Base-by-base conservation (phyloP, 371 early-diverging fungal species). In the Apophysomyces sp. region DNA sequence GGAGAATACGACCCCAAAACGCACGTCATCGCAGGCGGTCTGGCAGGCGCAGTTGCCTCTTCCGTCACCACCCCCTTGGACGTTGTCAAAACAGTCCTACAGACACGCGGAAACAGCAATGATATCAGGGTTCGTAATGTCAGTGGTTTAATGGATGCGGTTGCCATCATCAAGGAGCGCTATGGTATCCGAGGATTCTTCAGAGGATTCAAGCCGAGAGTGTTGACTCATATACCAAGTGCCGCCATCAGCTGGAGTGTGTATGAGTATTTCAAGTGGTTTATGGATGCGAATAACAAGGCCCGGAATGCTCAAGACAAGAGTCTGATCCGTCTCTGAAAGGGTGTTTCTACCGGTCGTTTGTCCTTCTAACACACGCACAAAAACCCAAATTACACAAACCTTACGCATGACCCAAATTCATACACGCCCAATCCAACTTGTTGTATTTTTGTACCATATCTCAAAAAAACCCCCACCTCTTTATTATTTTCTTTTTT, bases 211-310 rank as follows among this genome's bases (percentile, higher is more conserved):
- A 74, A 77, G 57, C 94, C 98, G 3, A 82, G 97, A 40, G 83
- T 96, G 7, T 69, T 96, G 52, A 86, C 91, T 13, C 90, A 94
- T 70, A 88, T 95, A 85, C 98, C 98, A 3, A 89, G 93, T 41
- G 93, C 97, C 1, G 97, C 97, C 18, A 91, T 97, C 37, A 90
- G 92, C 73, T 98, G 98, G 98, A 87, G 91, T 53, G 92, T 94
- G 0, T 93, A 93, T 63, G 93, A 93, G 68, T 93, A 91, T 62
- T 89, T 92, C 61, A 93, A 93, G 71, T 92, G 92, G 91, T 65
- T 65, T 29, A 62, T 85, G 15, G 63, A 68, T 39, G 57, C 49
- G 24, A 37, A 57, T 28, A 57, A 21, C 56, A 56, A 56, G 37
- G 36, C 57, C 58, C 53, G 41, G 39, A 57, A 16, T 28, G 52